phyloP scores from a whole-genome alignment of 78 protist species.

The Chrysochromulina tobinii region DNA sequence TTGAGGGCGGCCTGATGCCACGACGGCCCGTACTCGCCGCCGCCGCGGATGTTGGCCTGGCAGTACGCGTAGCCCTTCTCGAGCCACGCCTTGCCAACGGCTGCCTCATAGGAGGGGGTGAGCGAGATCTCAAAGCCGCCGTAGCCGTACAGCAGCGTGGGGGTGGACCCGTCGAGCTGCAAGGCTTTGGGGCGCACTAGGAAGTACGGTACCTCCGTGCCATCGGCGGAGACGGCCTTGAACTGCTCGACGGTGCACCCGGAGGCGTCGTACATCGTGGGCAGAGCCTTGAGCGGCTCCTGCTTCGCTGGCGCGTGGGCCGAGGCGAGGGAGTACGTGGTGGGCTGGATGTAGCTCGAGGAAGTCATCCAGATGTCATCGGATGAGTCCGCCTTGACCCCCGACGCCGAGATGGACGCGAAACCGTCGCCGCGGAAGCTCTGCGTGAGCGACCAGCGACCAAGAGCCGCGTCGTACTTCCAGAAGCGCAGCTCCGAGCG shows the following conservation, averaged over 20 bases:
- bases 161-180: no score
- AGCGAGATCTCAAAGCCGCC: conserved; percentile 67
- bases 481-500: neutral
- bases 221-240: neutral
- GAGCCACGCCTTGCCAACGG: neutral
- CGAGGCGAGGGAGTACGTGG: neutral
- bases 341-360: neutral
- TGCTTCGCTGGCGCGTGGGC: neutral
- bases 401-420: no score
- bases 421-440: no score
- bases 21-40: conserved; percentile 53
- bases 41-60: conserved; percentile 79
- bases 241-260: neutral
- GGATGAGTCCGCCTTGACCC: neutral
- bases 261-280: neutral
- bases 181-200: neutral
- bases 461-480: no score
- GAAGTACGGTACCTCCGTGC: conserved; percentile 5
- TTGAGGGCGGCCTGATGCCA: conserved; percentile 51
- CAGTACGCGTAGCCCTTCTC: no score
- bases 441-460: no score
- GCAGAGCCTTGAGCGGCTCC: neutral
- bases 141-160: no score
- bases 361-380: neutral
- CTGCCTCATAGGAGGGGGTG: conserved; percentile 25